A percentile compares a stretch with the other conserved stretches of the same genome.
Conservation (phyloP, 306 rosid species). For the Quercus cerris region DNA sequence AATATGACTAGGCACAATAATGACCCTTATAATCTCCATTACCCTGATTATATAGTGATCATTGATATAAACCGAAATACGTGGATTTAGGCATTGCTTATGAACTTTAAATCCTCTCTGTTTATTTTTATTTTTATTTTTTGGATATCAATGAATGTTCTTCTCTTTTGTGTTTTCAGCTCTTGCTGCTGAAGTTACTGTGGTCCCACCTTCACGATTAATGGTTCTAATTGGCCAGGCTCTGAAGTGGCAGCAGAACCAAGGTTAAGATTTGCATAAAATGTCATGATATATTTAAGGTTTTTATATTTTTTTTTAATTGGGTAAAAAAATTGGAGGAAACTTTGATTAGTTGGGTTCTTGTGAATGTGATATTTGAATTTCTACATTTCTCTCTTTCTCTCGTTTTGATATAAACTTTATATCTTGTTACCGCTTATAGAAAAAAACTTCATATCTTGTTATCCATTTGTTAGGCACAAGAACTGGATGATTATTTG, state of each 20-base stretch:
- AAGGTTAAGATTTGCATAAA: conserved; percentile 46
- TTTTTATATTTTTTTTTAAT: background rate
- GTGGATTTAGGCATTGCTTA: background rate
- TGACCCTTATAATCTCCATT: background rate
- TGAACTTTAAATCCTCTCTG: background rate
- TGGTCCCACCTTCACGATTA: conserved; percentile 94
- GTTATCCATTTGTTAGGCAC: no score
- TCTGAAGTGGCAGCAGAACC: conserved; percentile 99
- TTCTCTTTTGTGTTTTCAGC: conserved; percentile 54
- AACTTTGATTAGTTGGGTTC: background rate
- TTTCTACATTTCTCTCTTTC: background rate
- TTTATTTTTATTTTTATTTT: background rate
- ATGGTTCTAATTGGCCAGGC: conserved; percentile 98
- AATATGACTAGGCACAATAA: background rate
- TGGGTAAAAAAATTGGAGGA: background rate
- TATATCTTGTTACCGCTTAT: no score
- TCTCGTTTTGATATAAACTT: no score
- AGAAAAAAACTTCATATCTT: no score
- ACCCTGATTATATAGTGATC: background rate
- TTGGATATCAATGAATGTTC: background rate
- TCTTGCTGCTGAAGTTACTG: conserved; percentile 89
- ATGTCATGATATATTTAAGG: background rate
- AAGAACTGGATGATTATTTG: background rate
- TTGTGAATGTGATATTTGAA: background rate
- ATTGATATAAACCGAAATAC: background rate